Percentiles rank a stretch among this genome's conserved stretches.
These are phyloP conservation scores for Gaillardinia entomophila DNA, from an alignment of 805 yeast species.

Conservation along the genomic window DNA sequence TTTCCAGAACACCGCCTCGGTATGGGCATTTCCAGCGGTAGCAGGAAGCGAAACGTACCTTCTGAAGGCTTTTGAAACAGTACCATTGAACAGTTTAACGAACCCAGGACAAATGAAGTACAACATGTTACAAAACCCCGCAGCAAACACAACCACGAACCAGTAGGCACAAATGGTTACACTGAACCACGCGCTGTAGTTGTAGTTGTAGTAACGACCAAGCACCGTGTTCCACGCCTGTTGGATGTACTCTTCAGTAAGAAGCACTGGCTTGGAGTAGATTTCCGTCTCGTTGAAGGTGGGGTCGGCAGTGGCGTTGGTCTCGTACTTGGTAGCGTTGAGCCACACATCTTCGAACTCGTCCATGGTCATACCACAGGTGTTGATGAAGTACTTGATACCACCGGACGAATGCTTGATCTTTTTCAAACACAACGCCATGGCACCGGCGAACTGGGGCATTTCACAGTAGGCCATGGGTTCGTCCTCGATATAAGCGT, in stretches of 20 bases:
- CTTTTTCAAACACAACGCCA: neutral
- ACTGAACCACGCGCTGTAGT: slow-evolving; percentile 37
- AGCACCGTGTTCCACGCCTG: slow-evolving; percentile 22
- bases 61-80: slow-evolving; percentile 20
- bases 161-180: slow-evolving; percentile 22
- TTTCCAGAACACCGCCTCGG: slow-evolving; percentile 7
- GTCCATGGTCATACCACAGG: slow-evolving; percentile 8
- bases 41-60: slow-evolving; percentile 30
- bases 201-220: slow-evolving; percentile 23
- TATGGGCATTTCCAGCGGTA: slow-evolving; percentile 19
- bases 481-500: neutral
- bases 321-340: slow-evolving; percentile 11
- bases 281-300: slow-evolving; percentile 5
- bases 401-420: neutral
- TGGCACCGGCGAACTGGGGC: neutral
- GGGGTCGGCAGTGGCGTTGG: slow-evolving; percentile 9
- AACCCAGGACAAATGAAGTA: slow-evolving; percentile 17
- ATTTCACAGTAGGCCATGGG: neutral
- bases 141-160: slow-evolving; percentile 23
- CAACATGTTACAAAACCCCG: slow-evolving; percentile 25
- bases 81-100: slow-evolving; percentile 21
- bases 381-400: slow-evolving; percentile 4
- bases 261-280: slow-evolving; percentile 7
- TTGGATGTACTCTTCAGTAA: slow-evolving; percentile 7
- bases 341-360: slow-evolving; percentile 7